Conservation (phyloP, 1,139 yeast genomes). For the Nakaseomyces glabratus region DNA sequence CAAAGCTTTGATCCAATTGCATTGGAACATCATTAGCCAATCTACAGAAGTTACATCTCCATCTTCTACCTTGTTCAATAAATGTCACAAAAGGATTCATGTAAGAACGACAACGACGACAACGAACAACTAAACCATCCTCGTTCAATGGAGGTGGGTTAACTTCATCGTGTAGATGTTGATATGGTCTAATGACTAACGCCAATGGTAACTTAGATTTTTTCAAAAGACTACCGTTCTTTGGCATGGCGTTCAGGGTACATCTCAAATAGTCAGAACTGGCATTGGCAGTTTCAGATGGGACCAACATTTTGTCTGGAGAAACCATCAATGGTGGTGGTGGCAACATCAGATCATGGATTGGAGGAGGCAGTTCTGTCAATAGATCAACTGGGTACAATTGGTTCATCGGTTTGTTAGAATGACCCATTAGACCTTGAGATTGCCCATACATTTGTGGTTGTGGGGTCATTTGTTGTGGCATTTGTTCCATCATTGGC, state of each 20-base stretch:
- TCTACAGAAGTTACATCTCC: slow-evolving; percentile 94
- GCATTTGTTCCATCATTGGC: slow-evolving; percentile 1
- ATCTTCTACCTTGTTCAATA: slow-evolving; percentile 70
- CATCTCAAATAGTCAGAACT: slow-evolving; percentile 71
- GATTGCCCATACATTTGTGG: slow-evolving; percentile 12
- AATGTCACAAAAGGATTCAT: slow-evolving; percentile 84
- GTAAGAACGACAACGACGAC: slow-evolving; percentile 95
- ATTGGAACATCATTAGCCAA: slow-evolving; percentile 84
- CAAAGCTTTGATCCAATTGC: slow-evolving; percentile 59
- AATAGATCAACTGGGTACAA: slow-evolving; percentile 79
- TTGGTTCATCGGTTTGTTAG: slow-evolving; percentile 62
- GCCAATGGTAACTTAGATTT: slow-evolving; percentile 91
- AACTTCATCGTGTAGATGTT: slow-evolving; percentile 57
- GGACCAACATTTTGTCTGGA: slow-evolving; percentile 46
- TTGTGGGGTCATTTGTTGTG: slow-evolving; percentile 14
- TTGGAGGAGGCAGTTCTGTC: slow-evolving; percentile 79
- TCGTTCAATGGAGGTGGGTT: slow-evolving; percentile 65
- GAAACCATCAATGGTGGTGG: slow-evolving; percentile 86
- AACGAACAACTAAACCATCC: slow-evolving; percentile 77
- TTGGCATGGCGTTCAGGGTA: slow-evolving; percentile 84
- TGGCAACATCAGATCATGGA: slow-evolving; percentile 74
- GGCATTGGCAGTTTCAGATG: slow-evolving; percentile 60
- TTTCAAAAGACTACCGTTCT: slow-evolving; percentile 59
- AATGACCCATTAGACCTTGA: slow-evolving; percentile 6
- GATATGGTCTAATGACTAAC: slow-evolving; percentile 83